Evolutionary conservation across 2,329 filamentous ascomycete species (phyloP), one percentile per base, ranked within the genome.

Genomic region (Alternaria brassicae): DNA sequence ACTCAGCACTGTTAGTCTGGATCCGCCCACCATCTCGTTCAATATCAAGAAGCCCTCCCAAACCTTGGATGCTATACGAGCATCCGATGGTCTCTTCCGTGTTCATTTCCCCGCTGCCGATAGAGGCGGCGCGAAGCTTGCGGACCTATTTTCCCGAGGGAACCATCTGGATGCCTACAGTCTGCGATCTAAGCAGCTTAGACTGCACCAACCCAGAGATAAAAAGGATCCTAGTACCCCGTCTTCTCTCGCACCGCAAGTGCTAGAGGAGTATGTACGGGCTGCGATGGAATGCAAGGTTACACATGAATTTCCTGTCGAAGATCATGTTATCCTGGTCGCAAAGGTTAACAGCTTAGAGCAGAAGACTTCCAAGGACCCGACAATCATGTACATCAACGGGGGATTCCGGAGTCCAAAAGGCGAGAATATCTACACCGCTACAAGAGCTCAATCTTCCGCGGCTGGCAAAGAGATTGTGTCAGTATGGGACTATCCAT

Each of bases 11-110:
- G 84, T 89, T 13, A 83, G 85, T 0, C 76, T 89, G 3, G 70
- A 79, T 28, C 86, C 87, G 1, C 85, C 86, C 0, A 79, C 85
- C n/a, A 79, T 89, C 25, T 86, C 85, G 1, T 89, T 89, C 80
- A 89, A 89, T 61, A 80, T 89, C 56, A 83, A 82, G 51, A 66
- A 81, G 2, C 84, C 85, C 2, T 88, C 86, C 1, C 79, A 82
- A 36, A 88, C 86, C 0, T 80, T 86, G 47, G 78, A 82, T 53
- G 84, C 84, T 6, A 83, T 89, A 19, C 82, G 81, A 1, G 67
- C 66, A 3, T 71, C 75, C 4, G 68, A 77, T 0, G 69, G 71
- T 9, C 63, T 45, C 17, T 84, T 89, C 61, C 78, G 80, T 6
- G 79, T 86, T 0, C 83, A 87, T 65, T 72, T 87, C n/a, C 78